phyloP scores from a whole-genome alignment of 2,329 filamentous ascomycete genomes.

The Fusarium illudens region DNA sequence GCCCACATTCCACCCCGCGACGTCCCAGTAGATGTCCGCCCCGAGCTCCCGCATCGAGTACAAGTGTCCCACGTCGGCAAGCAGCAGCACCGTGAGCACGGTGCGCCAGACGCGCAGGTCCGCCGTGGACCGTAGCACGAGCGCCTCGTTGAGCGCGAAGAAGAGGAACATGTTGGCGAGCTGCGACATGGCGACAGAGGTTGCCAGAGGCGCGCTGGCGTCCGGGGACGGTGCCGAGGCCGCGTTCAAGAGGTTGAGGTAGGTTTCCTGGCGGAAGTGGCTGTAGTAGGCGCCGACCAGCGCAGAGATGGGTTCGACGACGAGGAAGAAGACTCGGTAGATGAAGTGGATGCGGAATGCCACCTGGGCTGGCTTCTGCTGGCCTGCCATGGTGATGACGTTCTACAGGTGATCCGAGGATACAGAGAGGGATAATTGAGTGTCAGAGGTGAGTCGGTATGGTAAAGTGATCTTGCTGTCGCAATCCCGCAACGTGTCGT shows the following conservation, averaged over 20 bases:
- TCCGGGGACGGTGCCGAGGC: constrained; percentile 49
- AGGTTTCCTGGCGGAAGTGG: constrained; percentile 60
- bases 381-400: constrained; percentile 36
- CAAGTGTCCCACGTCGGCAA: constrained; percentile 81
- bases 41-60: constrained; percentile 71
- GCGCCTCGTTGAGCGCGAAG: constrained; percentile 79
- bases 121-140: constrained; percentile 74
- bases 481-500: constrained; percentile 19
- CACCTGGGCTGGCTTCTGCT: constrained; percentile 31
- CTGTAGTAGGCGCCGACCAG: constrained; percentile 62
- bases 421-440: background rate
- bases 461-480: background rate
- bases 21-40: constrained; percentile 68
- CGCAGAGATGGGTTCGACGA: constrained; percentile 70
- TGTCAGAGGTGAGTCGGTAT: constrained; percentile 1
- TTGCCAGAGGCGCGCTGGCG: constrained; percentile 62
- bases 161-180: constrained; percentile 81
- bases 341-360: constrained; percentile 63
- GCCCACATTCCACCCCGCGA: constrained; percentile 70
- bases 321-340: constrained; percentile 79
- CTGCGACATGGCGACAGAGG: constrained; percentile 75
- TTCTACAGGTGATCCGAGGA: background rate
- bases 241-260: constrained; percentile 71
- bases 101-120: constrained; percentile 76
- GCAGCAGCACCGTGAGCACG: constrained; percentile 71